Base-by-base conservation (phyloP, 1,284 basidiomycete genomes). In the Moniliella sp. region DNA sequence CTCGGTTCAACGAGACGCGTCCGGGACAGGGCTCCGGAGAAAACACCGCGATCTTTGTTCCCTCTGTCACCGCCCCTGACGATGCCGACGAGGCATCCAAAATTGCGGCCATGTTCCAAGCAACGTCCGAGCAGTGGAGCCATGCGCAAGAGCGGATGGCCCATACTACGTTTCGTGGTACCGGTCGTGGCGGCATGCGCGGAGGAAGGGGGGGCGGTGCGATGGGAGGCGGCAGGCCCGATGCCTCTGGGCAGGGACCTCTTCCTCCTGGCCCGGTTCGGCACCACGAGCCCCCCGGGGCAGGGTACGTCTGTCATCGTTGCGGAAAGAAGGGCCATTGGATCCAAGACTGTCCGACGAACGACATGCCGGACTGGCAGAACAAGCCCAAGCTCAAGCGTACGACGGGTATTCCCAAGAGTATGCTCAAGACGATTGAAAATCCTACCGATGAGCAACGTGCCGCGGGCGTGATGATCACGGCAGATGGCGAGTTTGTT, bases 341-440 rank as follows among this genome's bases (percentile, higher is more conserved):
- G 91, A 99, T 99, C 45, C 88, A 99, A 61, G 82, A 91, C 45
- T 99, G 91, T 57, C 91, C 91, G 0, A 91, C 83, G 3, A 94
- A 94, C 59, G 83, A 80, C 48, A 82, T 97, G 60, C 76, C 80
- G 21, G 81, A 86, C 19, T 91, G 76, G 45, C 82, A 91, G 62
- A 80, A 94, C 50, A 69, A 79, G 38, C 88, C 88, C 32, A 75
- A 86, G 17, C 86, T 94, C 61, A 94, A 94, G 60, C 73, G 91
- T 33, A 94, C 91, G 2, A 97, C 91, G 3, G 91, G 91, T 64
- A 91, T 91, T 40, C 91, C 91, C 5, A 74, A 86, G 43, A 88
- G 80, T 53, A 93, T 99, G 72, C 67, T 99, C 33, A 88, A 91
- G 63, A 79, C 83, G 1, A 83, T 97, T 14, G 86, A 93, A 41